These are phyloP conservation scores for Lentithecium fluviatile DNA, from an alignment of 495 filamentous ascomycete genomes.

Conservation along the genomic window DNA sequence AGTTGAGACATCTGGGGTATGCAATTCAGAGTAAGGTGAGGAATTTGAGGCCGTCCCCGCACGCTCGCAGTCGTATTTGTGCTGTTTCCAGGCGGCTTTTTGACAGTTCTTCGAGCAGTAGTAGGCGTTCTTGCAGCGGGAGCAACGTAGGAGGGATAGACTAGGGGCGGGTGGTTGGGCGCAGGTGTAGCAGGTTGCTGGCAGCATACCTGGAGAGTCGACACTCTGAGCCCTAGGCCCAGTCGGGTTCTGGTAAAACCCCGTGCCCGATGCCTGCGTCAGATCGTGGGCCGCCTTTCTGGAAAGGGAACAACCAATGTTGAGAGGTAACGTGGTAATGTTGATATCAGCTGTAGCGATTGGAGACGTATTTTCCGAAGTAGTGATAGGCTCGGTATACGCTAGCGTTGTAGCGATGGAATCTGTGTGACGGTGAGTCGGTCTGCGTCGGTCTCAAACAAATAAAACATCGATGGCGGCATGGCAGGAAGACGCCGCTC, in stretches of 20 bases:
- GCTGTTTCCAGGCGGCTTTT: conserved; percentile 2
- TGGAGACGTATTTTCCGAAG: not conserved
- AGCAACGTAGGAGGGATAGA: conserved; percentile 8
- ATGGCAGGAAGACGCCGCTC: not conserved
- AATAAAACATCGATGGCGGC: not conserved
- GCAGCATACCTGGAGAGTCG: not conserved
- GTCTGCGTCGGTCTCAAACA: not conserved
- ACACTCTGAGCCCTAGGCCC: too few relatives aligned
- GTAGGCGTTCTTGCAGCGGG: conserved; percentile 9
- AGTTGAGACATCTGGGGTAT: not conserved
- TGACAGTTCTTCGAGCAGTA: conserved; percentile 17
- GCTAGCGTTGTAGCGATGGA: not conserved
- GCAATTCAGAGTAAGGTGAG: not conserved
- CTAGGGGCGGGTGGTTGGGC: not conserved
- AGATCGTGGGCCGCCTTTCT: not conserved
- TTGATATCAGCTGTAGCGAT: not conserved
- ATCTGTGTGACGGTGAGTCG: not conserved
- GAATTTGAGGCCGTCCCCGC: not conserved
- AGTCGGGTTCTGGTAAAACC: too few relatives aligned
- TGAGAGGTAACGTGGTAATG: not conserved
- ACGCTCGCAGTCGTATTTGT: conserved; percentile 7
- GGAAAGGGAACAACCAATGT: not conserved
- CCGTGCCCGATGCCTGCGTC: too few relatives aligned
- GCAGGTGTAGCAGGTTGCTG: conserved; percentile 2
- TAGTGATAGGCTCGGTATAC: not conserved